A percentile compares a stretch with the other conserved stretches of the same genome.
Evolutionary conservation across 169 alveolate species (phyloP).

Genomic region (Plasmodium yoelii): DNA sequence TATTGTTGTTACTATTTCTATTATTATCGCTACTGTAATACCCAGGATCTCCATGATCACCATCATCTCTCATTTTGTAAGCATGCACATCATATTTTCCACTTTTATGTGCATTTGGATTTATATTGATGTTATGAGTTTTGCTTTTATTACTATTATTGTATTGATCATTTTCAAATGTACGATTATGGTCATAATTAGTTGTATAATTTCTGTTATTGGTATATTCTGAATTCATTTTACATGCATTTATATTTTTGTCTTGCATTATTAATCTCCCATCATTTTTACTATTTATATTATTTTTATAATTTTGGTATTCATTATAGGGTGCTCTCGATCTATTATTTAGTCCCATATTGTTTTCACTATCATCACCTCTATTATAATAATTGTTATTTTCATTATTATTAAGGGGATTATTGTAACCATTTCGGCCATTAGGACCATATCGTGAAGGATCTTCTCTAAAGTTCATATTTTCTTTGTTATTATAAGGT

Average conservation of each 20-base stretch:
- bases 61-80: neutral
- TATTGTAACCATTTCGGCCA: too few species aligned
- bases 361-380: too few species aligned
- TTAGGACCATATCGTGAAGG: too few species aligned
- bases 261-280: neutral
- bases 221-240: neutral
- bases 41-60: neutral
- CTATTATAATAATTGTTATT: too few species aligned
- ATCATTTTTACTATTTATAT: neutral
- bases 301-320: too few species aligned
- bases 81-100: neutral
- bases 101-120: neutral
- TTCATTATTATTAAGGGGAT: too few species aligned
- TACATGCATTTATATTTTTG: neutral
- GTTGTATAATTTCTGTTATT: conserved; percentile 3
- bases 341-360: too few species aligned
- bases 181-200: neutral
- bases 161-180: conserved; percentile 12
- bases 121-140: neutral
- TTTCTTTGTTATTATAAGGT: too few species aligned
- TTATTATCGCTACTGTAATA: neutral
- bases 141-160: conserved; percentile 10
- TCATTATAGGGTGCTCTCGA: too few species aligned
- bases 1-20: neutral
- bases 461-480: too few species aligned